Base-by-base conservation (phyloP, 352 stramenopile species). In the Phytophthora sp. region DNA sequence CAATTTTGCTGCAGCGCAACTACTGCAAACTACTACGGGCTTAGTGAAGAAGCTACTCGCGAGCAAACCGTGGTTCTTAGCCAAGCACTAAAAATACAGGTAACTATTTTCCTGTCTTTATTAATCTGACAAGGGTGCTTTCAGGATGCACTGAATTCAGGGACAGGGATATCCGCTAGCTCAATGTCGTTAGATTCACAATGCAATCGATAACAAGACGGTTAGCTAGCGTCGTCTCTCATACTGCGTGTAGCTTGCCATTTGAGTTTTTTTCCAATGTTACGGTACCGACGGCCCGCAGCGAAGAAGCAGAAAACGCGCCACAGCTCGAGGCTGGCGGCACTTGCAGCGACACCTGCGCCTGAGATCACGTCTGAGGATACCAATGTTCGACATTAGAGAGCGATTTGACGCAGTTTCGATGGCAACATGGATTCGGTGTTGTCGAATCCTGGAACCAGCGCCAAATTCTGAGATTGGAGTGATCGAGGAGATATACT, bases 401-500 rank as follows among this genome's bases (percentile, higher is more conserved):
- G 24, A 45, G 20, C 9, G 34, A 39, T 1, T 31, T 61, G 17
- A 46, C 39, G 11, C 30, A 44, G n/a, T 38, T n/a, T 54, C n/a
- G 39, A 61, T 28, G 15, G 12, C 15, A 8, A 13, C 12, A 27
- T 23, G 2, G 50, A 54, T n/a, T 34, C 43, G 13, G 39, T 30
- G 23, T 27, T 38, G 4, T 54, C 17, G 15, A 31, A 49, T n/a
- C n/a, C n/a, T n/a, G n/a, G n/a, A 9, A 2, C 35, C 5, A 20
- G 18, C 18, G 12, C 21, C 67, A 49, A 15, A 35, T 37, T 83
- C 67, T n/a, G 84, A 99, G 64, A 95, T 97, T 57, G 97, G 97
- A 4, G 85, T 99, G 30, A 97, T 99, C 34, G 81, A 96, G 17
- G 86, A 96, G 61, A 97, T 99, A 27, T 98, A 98, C 77, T 93